Evolutionary conservation across 371 early-diverging fungal genomes (phyloP), one percentile per base, ranked within the genome.

Genomic region (Batkoa obscura): DNA sequence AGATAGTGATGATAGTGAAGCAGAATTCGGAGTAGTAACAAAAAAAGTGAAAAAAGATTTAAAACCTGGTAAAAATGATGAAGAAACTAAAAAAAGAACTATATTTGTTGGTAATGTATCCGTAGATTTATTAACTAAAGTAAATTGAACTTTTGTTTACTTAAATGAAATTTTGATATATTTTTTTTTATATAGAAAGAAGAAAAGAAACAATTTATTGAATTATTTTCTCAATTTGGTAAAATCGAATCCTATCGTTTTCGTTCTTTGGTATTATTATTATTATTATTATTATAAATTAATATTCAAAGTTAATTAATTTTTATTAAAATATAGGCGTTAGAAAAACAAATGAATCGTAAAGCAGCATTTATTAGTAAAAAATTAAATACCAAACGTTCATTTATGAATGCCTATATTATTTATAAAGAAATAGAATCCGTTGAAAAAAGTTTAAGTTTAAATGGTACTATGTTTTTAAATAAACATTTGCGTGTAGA

Each of bases 401-500:
- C 86, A 58, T 73, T 79, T 2, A 66, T 88, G 58, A 90, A 94
- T 58, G 91, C 88, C 5, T 95, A 93, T 59, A 74, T 93, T 50
- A 91, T 94, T 31, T 91, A 71, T 62, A 67, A 67, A 43, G 66
- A 66, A 12, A 69, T 69, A 59, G 81, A 73, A 31, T 67, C 79
- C 1, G 86, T 76, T 0, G 67, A 69, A 1, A 77, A 78, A 55
- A 87, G 87, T 0, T 60, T 79, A 17, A 46, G 57, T 5, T 66
- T 66, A 39, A 88, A 92, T 59, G 88, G 88, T 15, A 67, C 74
- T 13, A 57, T 86, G 2, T 90, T 90, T 62, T 68, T 81, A 66
- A 86, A 79, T 17, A 81, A 84, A 56, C 94, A 93, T 66, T 62
- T 94, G 45, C 84, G 94, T 45, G 91, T 89, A 2, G 92, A 93